These are phyloP conservation scores for Salicornia ramosissima DNA, from an alignment of 148 eudicot species.

Conservation along the genomic window DNA sequence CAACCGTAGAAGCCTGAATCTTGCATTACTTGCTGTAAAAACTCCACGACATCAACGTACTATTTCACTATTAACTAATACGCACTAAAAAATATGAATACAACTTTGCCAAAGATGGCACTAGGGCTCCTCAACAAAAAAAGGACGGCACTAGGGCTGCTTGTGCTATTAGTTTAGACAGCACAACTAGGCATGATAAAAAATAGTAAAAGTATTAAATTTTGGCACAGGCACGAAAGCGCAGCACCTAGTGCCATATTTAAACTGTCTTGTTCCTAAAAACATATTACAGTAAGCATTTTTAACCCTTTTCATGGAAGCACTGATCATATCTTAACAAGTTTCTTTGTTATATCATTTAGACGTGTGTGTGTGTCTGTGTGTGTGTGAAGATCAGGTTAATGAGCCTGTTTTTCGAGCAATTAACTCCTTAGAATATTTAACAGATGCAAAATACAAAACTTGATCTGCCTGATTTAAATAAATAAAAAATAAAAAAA, in stretches of 20 bases:
- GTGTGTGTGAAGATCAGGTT: neutral
- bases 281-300: too few species aligned
- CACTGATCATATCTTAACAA: too few species aligned
- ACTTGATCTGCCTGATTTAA: neutral
- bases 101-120: neutral
- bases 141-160: too few species aligned
- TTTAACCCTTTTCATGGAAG: too few species aligned
- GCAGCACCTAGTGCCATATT: neutral
- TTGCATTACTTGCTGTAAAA: constrained; percentile 69
- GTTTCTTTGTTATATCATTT: too few species aligned
- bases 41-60: neutral
- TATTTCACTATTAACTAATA: neutral
- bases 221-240: neutral
- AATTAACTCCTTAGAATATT: neutral
- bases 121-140: too few species aligned
- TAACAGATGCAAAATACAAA: neutral
- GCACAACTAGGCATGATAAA: too few species aligned
- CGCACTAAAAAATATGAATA: neutral
- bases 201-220: too few species aligned
- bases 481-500: too few species aligned
- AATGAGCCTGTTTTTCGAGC: neutral
- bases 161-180: too few species aligned
- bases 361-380: too few species aligned
- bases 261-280: too few species aligned
- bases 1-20: constrained; percentile 74